Evolutionary conservation across 2,329 filamentous ascomycete genomes (phyloP), one percentile per base, ranked within the genome.

Genomic region (Ceratocystis eucalypticola): DNA sequence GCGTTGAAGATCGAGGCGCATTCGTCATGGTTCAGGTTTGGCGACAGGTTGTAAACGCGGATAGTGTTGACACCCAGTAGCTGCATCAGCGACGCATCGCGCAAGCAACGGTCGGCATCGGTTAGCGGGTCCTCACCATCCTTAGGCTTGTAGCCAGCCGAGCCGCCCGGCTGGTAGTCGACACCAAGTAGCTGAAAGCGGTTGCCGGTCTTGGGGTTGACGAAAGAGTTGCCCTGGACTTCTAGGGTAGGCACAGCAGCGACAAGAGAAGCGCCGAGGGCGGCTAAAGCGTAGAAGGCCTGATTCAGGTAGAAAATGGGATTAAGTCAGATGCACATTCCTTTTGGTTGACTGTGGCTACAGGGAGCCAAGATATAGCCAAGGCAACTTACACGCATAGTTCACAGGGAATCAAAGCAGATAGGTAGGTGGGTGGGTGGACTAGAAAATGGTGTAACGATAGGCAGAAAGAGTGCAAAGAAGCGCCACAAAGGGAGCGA

Each of bases 1-100:
- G 82, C 80, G 70, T 88, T 87, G 78, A 87, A 88, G 71, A 87
- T 85, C 70, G 82, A 85, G 67, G 82, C 84, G 72, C 85, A 88
- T 69, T 82, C 78, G 70, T 87, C 84, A 72, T 87, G 85, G 77
- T 87, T 86, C 69, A 86, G 74, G 71, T 85, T 74, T 37, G 84
- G 85, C 73, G 85, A 80, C 69, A 87, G 74, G 77, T 87, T 87
- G 77, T 87, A 88, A n/a, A 87, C 83, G 62, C 85, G 85, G 72
- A 88, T 84, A 69, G 85, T 79, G 76, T 88, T 88, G 73, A 87
- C 77, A 69, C 85, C 84, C 65, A 87, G 77, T 65, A 79, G 76
- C 77, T 88, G 84, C 79, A 87, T 82, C 67, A 87, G 77, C 41
- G 84, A 84, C 57, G 84, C 84, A 78, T 87, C 85, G 69, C 85